Evolutionary conservation across 2,329 filamentous ascomycete species (phyloP).

Genomic region (Colletotrichum liaoningense): DNA sequence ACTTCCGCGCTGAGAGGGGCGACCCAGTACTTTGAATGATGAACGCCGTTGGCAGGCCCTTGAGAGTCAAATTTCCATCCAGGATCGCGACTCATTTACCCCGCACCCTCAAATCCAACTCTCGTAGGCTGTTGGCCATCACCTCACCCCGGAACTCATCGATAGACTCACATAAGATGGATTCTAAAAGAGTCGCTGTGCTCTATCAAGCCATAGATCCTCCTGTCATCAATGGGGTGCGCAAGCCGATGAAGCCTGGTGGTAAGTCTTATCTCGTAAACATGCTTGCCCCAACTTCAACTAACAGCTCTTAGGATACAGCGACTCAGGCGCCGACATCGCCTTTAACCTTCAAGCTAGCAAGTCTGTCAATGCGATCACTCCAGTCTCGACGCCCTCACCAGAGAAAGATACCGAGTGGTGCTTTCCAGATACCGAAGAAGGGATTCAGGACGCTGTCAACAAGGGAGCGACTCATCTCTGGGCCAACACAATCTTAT

Average conservation of each 20-base stretch:
- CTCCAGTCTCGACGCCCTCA: conserved; percentile 43
- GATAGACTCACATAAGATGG: no score
- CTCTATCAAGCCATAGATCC: conserved; percentile 59
- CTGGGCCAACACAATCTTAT: conserved; percentile 64
- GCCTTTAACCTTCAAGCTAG: conserved; percentile 50
- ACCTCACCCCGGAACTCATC: background rate
- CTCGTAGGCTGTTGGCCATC: background rate
- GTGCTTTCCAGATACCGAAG: conserved; percentile 57
- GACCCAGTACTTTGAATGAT: background rate
- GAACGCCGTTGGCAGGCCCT: background rate
- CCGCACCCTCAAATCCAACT: no score
- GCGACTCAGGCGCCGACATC: conserved; percentile 61
- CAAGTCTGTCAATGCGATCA: conserved; percentile 46
- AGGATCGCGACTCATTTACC: background rate
- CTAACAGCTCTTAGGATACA: conserved; percentile 50
- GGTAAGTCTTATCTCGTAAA: conserved; percentile 40
- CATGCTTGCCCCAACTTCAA: no score
- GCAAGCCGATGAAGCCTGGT: conserved; percentile 61
- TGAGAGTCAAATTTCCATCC: no score
- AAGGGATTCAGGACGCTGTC: conserved; percentile 53
- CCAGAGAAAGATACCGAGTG: conserved; percentile 47
- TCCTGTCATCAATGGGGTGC: conserved; percentile 57
- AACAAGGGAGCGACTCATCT: conserved; percentile 55
- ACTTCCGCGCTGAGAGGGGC: no score
- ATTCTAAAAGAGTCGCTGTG: conserved; percentile 49